Percentiles rank a stretch among this genome's conserved stretches.
phyloP scores from a whole-genome alignment of 2,329 filamentous ascomycete genomes.

The Basipetospora chlamydospora region DNA sequence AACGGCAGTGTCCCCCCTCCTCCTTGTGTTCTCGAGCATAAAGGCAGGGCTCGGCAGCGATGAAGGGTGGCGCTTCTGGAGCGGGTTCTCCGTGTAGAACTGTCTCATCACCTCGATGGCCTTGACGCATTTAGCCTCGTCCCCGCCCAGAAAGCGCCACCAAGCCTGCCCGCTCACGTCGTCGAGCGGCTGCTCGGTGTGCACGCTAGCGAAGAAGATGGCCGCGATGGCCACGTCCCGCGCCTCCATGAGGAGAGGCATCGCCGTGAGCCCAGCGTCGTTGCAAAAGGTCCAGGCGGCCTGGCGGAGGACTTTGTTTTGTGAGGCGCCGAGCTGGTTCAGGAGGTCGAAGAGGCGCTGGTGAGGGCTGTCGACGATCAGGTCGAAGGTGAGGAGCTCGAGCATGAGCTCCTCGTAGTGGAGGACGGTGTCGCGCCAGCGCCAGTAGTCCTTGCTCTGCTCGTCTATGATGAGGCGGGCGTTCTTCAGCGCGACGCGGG shows the following conservation, averaged over 20 bases:
- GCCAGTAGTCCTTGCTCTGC: conserved; percentile 96
- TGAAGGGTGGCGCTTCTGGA: conserved; percentile 38
- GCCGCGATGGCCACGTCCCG: conserved; percentile 72
- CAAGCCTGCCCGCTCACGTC: conserved; percentile 65
- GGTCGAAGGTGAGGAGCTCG: conserved; percentile 83
- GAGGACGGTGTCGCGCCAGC: conserved; percentile 88
- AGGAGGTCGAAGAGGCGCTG: conserved; percentile 71
- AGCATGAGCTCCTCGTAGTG: conserved; percentile 87
- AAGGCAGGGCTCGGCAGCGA: conserved; percentile 39
- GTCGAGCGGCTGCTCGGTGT: conserved; percentile 60
- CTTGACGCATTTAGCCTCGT: conserved; percentile 52
- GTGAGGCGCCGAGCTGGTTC: conserved; percentile 54
- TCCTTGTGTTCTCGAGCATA: conserved; percentile 39
- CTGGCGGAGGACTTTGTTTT: conserved; percentile 72
- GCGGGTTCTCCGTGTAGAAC: conserved; percentile 50
- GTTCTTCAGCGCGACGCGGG: conserved; percentile 90
- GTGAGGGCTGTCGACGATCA: conserved; percentile 82
- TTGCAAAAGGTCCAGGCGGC: conserved; percentile 89
- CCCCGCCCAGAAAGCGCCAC: conserved; percentile 70
- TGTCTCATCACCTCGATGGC: conserved; percentile 66
- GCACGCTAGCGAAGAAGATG: conserved; percentile 72
- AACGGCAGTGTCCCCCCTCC: conserved; percentile 11
- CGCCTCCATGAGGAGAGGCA: conserved; percentile 69
- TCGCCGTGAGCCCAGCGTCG: conserved; percentile 69
- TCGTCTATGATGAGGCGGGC: conserved; percentile 81